Evolutionary conservation across 2,329 filamentous ascomycete genomes (phyloP).

Genomic region (Verticillium tricorpus): DNA sequence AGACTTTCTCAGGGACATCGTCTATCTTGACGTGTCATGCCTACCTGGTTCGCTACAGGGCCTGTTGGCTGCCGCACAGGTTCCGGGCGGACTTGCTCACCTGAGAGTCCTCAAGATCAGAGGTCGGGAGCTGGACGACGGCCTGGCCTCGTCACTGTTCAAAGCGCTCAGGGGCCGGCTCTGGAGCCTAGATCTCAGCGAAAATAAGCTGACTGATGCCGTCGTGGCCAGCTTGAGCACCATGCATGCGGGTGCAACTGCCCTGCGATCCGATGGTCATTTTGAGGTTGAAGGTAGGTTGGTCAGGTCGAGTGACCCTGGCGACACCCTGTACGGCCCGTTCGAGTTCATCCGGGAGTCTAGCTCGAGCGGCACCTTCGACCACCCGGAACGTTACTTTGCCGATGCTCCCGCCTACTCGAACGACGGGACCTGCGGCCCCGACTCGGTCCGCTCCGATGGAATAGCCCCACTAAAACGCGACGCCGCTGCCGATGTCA

Average conservation of each 20-base stretch:
- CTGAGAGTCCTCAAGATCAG: conserved; percentile 49
- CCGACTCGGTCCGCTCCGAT: conserved; percentile 18
- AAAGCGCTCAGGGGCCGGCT: conserved; percentile 31
- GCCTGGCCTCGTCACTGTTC: conserved; percentile 27
- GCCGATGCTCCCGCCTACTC: conserved; percentile 42
- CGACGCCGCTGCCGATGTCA: conserved; percentile 28
- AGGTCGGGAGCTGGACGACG: conserved; percentile 41
- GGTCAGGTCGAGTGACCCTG: conserved; percentile 15
- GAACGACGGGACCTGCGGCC: conserved; percentile 19
- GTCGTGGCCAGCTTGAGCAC: conserved; percentile 23
- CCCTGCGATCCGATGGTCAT: conserved; percentile 30
- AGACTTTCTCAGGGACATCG: conserved; percentile 31
- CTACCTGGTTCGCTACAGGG: conserved; percentile 39
- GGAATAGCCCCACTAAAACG: conserved; percentile 23
- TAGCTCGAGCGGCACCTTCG: conserved; percentile 35
- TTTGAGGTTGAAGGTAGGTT: conserved; percentile 43
- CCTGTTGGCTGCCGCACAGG: conserved; percentile 27
- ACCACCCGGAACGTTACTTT: conserved; percentile 41
- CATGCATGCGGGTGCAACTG: conserved; percentile 1
- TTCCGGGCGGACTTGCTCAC: conserved; percentile 31
- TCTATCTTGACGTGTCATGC: conserved; percentile 50
- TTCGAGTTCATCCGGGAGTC: conserved; percentile 46
- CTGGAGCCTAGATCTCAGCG: conserved; percentile 53
- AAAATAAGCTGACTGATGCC: conserved; percentile 47
- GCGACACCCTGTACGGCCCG: conserved; percentile 30